Percentiles rank a stretch among this genome's conserved stretches.
These are phyloP conservation scores for Lipomyces chichibuensis DNA, from an alignment of 805 yeast species.

Conservation along the genomic window DNA sequence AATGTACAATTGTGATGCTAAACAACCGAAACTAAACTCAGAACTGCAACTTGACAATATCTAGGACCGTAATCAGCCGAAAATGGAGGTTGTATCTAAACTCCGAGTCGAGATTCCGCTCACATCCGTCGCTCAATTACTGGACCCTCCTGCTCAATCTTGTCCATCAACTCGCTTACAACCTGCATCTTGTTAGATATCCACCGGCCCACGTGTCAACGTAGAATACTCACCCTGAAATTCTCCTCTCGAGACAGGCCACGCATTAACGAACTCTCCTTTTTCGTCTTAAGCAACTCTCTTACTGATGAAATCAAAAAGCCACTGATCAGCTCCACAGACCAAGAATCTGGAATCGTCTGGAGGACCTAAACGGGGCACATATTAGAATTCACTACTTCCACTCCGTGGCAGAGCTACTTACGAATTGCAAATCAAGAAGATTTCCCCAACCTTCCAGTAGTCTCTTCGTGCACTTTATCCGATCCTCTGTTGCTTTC, in stretches of 20 bases:
- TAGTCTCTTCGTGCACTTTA: constrained; percentile 38
- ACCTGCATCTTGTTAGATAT: constrained; percentile 10
- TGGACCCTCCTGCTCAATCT: constrained; percentile 33
- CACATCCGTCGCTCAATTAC: constrained; percentile 32
- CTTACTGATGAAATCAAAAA: constrained; percentile 37
- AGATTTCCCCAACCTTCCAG: constrained; percentile 41
- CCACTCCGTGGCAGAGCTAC: not conserved
- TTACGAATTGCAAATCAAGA: constrained; percentile 40
- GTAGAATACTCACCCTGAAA: constrained; percentile 16
- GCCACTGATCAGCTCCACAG: constrained; percentile 41
- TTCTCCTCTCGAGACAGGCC: constrained; percentile 37
- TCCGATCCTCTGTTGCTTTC: constrained; percentile 34
- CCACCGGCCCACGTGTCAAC: not conserved
- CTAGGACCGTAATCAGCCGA: not conserved
- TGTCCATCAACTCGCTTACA: constrained; percentile 33
- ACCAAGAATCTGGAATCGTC: constrained; percentile 42
- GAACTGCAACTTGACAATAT: not conserved
- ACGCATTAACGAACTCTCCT: constrained; percentile 33
- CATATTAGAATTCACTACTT: not conserved
- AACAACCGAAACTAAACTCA: not conserved
- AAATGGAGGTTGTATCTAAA: not conserved
- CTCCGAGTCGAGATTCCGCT: not conserved
- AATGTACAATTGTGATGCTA: not conserved
- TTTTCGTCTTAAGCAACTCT: constrained; percentile 25
- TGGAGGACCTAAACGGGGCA: constrained; percentile 30